Evolutionary conservation across 2,329 filamentous ascomycete species (phyloP).

Genomic region (Stenocarpella maydis): DNA sequence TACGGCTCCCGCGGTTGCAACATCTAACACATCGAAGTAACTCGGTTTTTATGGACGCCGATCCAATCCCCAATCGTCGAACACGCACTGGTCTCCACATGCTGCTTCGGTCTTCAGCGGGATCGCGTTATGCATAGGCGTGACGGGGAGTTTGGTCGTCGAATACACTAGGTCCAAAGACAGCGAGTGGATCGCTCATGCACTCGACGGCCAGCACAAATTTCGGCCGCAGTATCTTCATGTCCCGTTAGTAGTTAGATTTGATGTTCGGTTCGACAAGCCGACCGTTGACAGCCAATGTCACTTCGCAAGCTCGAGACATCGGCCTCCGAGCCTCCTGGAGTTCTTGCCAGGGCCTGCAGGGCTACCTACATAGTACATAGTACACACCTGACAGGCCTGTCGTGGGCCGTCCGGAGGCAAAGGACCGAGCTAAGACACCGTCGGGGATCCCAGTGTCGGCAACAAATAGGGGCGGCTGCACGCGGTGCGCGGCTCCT

Average conservation of each 20-base stretch:
- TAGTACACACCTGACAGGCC: not conserved
- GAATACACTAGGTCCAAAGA: not conserved
- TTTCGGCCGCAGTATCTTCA: not conserved
- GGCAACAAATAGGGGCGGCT: conserved; percentile 21
- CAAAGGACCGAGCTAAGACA: conserved; percentile 12
- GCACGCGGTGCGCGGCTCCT: conserved; percentile 20
- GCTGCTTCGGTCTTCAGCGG: conserved; percentile 19
- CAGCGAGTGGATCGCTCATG: not conserved
- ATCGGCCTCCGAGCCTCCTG: not conserved
- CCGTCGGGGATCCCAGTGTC: conserved; percentile 13
- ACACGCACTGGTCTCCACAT: conserved; percentile 27
- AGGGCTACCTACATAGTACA: not conserved
- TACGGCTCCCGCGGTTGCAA: no score
- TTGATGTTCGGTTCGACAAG: conserved; percentile 5
- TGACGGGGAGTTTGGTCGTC: not conserved
- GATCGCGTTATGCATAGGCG: conserved; percentile 1
- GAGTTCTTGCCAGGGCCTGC: not conserved
- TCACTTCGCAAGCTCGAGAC: not conserved
- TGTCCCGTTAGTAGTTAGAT: not conserved
- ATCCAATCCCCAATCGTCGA: no score
- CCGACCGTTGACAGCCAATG: conserved; percentile 19
- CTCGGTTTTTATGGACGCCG: conserved; percentile 23
- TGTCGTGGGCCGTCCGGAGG: not conserved
- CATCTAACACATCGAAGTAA: no score
- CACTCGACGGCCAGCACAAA: not conserved